Evolutionary conservation across 495 filamentous ascomycete genomes (phyloP), one percentile per base, ranked within the genome.

Genomic region (Penicillium malachiteum): DNA sequence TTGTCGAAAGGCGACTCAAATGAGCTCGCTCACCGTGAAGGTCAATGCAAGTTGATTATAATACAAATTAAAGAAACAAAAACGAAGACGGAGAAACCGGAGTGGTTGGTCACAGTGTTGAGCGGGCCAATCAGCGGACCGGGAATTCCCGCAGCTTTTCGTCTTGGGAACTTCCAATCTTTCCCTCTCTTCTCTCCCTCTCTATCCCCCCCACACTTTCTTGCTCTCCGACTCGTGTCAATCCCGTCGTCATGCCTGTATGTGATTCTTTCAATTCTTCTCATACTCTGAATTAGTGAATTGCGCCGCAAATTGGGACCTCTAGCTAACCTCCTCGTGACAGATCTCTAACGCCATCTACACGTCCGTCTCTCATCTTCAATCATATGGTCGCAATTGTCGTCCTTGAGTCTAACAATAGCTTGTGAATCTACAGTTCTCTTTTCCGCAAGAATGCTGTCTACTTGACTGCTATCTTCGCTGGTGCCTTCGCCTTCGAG

Each of bases 401-500:
- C 48, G 55, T 44, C 48, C 42, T 52, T 3, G 18, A 54, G 33
- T 57, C 62, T 65, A 63, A 67, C 64, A 26, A 50, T 59, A 8
- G 39, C 18, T 55, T 63, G 41, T 42, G 33, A 18, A 26, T 41
- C 9, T 74, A 60, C 76, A 97, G 95, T 79, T 69, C 81, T 66
- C 66, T 99, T 63, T 86, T 97, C 79, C 86, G 87, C 70, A 83
- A 79, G 67, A 97, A 99, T 78, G 83, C 81, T 56, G 78, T 87
- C 71, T 96, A 93, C 81, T 80, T 99, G 55, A 90, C 86, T 48
- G 79, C 81, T 35, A 89, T 97, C 65, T 97, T 99, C 74, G 81
- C 75, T 57, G 78, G 83, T 50, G 95, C 92, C 54, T 99, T 99
- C 71, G 89, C 81, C 49, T 93, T 96, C 68, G 89, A 97, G 79